phyloP scores from a whole-genome alignment of 2,329 filamentous ascomycete genomes.

The Drechslerella dactyloides region DNA sequence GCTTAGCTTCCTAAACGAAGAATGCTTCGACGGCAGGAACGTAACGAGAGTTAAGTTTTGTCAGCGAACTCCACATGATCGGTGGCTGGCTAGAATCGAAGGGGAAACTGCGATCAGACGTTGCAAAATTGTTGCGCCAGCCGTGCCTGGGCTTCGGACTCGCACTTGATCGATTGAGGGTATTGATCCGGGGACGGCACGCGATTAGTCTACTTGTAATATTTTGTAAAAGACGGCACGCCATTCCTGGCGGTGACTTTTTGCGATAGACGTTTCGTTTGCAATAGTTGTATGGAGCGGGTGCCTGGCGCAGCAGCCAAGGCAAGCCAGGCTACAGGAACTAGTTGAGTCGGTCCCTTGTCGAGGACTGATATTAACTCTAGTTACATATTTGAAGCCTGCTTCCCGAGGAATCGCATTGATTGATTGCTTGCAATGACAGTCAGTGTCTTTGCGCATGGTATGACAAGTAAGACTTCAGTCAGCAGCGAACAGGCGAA shows the following conservation, averaged over 20 bases:
- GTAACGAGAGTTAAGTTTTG: background rate
- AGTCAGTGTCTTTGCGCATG: too few species aligned
- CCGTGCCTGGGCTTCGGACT: too few species aligned
- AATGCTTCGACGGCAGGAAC: constrained; percentile 19
- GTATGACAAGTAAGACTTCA: too few species aligned
- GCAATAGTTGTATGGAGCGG: constrained; percentile 31
- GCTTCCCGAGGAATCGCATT: too few species aligned
- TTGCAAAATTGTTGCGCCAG: background rate
- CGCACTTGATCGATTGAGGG: background rate
- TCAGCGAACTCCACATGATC: background rate
- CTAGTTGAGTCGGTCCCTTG: background rate
- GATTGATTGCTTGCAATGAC: too few species aligned
- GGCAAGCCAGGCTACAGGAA: background rate
- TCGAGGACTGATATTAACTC: too few species aligned
- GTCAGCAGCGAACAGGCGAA: background rate
- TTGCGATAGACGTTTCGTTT: constrained; percentile 40
- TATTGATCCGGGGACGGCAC: constrained; percentile 19
- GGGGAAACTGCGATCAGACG: constrained; percentile 36
- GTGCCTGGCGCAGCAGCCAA: background rate
- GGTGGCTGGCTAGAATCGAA: constrained; percentile 16
- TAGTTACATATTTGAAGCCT: too few species aligned
- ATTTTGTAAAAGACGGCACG: background rate
- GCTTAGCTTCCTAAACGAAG: constrained; percentile 24
- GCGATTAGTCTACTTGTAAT: too few species aligned
- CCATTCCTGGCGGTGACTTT: constrained; percentile 44